These are phyloP conservation scores for Rhododendron ferrugineum DNA, from an alignment of 148 eudicot genomes.

Conservation along the genomic window DNA sequence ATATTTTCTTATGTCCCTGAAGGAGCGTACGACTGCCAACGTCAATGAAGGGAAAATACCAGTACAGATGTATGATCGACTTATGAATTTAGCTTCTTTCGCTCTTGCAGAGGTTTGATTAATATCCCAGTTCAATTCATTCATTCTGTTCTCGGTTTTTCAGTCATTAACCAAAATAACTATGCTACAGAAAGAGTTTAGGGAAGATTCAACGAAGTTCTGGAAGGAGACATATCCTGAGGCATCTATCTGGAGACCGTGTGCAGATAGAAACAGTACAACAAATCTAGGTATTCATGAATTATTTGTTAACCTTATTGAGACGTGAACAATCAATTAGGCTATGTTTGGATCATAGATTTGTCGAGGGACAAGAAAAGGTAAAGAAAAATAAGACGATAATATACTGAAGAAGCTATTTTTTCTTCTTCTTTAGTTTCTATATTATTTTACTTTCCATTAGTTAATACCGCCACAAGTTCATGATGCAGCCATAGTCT, in stretches of 20 bases:
- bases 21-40: conserved; percentile 28
- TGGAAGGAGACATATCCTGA: conserved; percentile 48
- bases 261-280: conserved; percentile 45
- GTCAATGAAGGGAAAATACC: conserved; percentile 25
- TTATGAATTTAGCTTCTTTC: conserved; percentile 53
- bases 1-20: not conserved
- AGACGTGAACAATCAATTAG: not conserved
- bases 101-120: conserved; percentile 61
- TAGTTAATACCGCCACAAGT: not conserved
- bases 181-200: conserved; percentile 42
- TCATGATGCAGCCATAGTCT: not conserved
- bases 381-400: not conserved
- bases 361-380: not conserved
- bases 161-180: conserved; percentile 7
- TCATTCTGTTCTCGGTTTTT: not conserved
- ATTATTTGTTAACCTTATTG: not conserved
- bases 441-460: not conserved
- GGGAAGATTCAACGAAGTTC: conserved; percentile 25
- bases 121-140: not conserved
- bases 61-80: conserved; percentile 62
- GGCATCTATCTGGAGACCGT: conserved; percentile 66
- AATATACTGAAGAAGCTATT: not conserved
- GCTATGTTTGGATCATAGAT: not conserved
- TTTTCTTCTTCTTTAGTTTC: not conserved
- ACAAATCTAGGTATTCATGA: conserved; percentile 26